Evolutionary conservation across 805 yeast genomes (phyloP).

Genomic region (Suhomyces sp.): DNA sequence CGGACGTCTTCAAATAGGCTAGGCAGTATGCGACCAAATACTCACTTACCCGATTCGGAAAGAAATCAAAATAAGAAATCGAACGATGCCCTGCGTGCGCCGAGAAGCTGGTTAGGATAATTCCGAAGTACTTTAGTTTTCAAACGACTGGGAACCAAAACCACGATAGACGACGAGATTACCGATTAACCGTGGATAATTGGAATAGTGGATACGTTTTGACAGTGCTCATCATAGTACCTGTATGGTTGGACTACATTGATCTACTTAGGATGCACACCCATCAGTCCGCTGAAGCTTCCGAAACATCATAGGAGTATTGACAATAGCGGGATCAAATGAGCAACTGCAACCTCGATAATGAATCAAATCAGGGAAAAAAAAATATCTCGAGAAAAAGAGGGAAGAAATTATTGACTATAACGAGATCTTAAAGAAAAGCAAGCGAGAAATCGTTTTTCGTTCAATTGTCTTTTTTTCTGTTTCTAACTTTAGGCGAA

Average conservation of each 20-base stretch:
- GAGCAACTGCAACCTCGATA: neutral
- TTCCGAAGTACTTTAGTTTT: neutral
- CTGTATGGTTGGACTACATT: no score
- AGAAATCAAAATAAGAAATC: neutral
- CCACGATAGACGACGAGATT: neutral
- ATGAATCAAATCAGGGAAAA: neutral
- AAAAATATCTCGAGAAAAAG: neutral
- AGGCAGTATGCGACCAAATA: neutral
- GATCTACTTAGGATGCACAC: no score
- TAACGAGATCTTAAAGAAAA: neutral
- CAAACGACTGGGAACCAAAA: no score
- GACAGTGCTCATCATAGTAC: neutral
- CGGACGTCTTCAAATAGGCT: neutral
- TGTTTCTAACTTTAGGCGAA: neutral
- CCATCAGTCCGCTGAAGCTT: no score
- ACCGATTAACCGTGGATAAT: neutral
- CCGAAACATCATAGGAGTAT: neutral
- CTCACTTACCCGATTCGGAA: neutral
- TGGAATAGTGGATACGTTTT: neutral
- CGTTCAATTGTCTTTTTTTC: neutral
- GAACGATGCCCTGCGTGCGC: neutral
- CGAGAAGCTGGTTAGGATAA: neutral
- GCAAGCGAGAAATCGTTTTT: neutral
- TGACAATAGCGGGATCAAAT: neutral
- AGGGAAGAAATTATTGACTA: neutral